These are phyloP conservation scores for Bonnemaisonia californica DNA, from an alignment of 31 red algal genomes.

Conservation along the genomic window DNA sequence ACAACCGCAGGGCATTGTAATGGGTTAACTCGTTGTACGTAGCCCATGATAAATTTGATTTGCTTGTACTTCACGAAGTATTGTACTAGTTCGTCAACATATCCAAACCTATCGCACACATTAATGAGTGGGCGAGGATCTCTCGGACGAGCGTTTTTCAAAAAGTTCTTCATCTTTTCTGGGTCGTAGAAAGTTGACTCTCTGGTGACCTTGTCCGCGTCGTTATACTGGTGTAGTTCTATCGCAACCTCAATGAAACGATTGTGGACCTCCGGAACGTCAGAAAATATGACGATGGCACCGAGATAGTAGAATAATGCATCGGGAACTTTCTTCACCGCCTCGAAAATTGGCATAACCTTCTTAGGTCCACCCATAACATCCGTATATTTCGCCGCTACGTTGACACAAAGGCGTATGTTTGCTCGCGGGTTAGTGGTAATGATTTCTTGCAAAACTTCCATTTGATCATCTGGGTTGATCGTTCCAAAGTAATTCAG, in stretches of 20 bases:
- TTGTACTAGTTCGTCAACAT: conserved; percentile 88
- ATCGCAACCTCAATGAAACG: conserved; percentile 92
- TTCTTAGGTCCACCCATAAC: conserved; percentile 77
- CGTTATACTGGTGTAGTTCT: conserved; percentile 81
- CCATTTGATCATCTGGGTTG: conserved; percentile 77
- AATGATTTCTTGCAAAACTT: conserved; percentile 87
- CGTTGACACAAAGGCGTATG: conserved; percentile 83
- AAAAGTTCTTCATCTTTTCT: conserved; percentile 86
- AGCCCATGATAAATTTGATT: conserved; percentile 92
- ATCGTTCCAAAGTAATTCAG: conserved; percentile 91
- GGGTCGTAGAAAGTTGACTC: conserved; percentile 91
- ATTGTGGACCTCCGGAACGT: conserved; percentile 88
- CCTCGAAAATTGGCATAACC: conserved; percentile 87
- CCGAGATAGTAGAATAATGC: conserved; percentile 90
- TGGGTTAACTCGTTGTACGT: conserved; percentile 94
- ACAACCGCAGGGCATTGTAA: conserved; percentile 82
- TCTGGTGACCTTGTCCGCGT: conserved; percentile 92
- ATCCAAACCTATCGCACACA: conserved; percentile 95
- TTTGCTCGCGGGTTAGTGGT: conserved; percentile 86
- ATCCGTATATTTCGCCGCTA: conserved; percentile 91
- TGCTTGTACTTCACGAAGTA: conserved; percentile 94
- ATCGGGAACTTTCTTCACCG: conserved; percentile 75
- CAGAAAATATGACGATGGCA: conserved; percentile 74
- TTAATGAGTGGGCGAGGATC: conserved; percentile 98
- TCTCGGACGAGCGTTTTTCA: conserved; percentile 79